Base-by-base conservation (phyloP, 2,329 filamentous ascomycete genomes). In the Hymenoscyphus scutula region DNA sequence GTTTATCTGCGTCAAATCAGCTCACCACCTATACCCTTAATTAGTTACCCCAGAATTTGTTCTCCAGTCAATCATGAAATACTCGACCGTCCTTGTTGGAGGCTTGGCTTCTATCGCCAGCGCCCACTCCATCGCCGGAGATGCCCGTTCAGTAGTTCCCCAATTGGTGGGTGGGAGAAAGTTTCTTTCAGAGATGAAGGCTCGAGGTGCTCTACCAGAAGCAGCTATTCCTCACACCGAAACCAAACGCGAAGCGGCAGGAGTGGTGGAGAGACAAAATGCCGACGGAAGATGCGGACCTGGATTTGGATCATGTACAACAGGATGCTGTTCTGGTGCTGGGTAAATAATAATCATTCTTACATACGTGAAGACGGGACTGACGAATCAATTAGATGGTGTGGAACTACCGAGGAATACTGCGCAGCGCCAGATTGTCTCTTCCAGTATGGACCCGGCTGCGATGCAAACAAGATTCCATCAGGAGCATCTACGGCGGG, bases 391-490 rank as follows among this genome's bases (percentile, higher is more conserved):
- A 29, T 45, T 34, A 71, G 70, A 32, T 72, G 65, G 54, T 72
- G 71, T 48, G 71, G 71, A 13, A 64, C 58, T 38, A 65, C 65
- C 10, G 51, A 57, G 11, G 79, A 82, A 1, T 85, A 86, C 74
- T 89, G 86, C 74, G 79, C 79, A 32, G 81, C 84, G 23, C 86
- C 86, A 1, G 81, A 85, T 59, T 89, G 86, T 70, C 80, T 84
- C 71, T 83, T 87, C 69, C 75, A 81, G 66, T 87, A 84, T 67
- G 84, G 84, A n/a, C 78, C 84, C 23, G 80, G 75, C 3, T 89
- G 86, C 67, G 85, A 88, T 66, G 85, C 81, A 61, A 88, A 88
- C 67, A 70, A 76, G 32, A 77, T 77, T 67, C 79, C 84, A 58
- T 64, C 80, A 65, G 86, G 86, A 1, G 76, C 78, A 8, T 82